Evolutionary conservation across 1,139 yeast genomes (phyloP), one percentile per base, ranked within the genome.

Genomic region (Hyphopichia fennica): DNA sequence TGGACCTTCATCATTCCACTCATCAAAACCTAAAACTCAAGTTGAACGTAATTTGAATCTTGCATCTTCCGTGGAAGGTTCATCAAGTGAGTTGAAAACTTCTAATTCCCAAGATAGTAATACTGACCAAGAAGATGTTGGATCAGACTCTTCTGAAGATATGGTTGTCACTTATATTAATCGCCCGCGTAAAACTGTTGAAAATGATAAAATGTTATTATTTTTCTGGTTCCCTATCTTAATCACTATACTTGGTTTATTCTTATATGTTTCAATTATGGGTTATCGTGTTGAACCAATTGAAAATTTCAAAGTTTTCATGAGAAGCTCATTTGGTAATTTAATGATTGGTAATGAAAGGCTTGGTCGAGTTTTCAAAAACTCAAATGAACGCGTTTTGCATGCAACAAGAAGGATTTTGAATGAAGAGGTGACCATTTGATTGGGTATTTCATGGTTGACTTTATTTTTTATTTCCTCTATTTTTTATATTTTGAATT

Each of bases 141-240:
- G 68, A 29, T 73, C 79, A 16, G 84, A 80, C 47, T 77, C 75
- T 28, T 62, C 79, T 3, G 79, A 75, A 45, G 80, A 76, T 45
- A 67, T 79, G 62, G 76, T 80, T 31, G 69, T 77, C 39, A 67
- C 79, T 22, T 79, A 78, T 53, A 76, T 81, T 52, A 76, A 78
- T 55, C 81, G 79, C 56, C 75, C 77, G 7, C 67, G 84, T 39
- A 84, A 84, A 58, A 78, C 84, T 29, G 81, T 87, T 49, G 82
- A 81, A 53, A 86, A 89, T 55, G 98, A 90, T 62, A 86, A 82
- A 55, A 86, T 89, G 89, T 71, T 90, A 53, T 68, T 89, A 45
- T 87, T 89, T 58, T 90, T 90, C 75, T 90, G 98, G 98, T 64
- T 86, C 46, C 95, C 95, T 3, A 70, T 82, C 29, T 69, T 86